Evolutionary conservation across 1,284 basidiomycete genomes (phyloP), one percentile per base, ranked within the genome.

Genomic region (Ustilago trichophora): DNA sequence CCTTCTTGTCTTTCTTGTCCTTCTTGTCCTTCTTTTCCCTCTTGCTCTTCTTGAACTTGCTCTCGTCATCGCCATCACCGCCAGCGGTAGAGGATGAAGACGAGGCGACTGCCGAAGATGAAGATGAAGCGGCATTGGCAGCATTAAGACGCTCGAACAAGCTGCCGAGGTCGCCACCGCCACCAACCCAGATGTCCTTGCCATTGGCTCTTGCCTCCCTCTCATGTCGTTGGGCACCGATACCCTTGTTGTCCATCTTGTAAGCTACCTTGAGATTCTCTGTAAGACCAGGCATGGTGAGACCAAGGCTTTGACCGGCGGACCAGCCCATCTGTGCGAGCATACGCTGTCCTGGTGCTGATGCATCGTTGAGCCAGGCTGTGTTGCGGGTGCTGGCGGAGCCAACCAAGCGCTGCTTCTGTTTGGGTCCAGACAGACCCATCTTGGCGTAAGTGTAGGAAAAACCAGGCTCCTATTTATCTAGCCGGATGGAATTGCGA

Each of bases 181-280:
- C 79, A 13, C 76, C 76, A 10, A 73, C 64, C 79, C 76, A 79
- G 35, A 70, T 70, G 43, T 76, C 76, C 36, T 70, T 72, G 46
- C 71, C 71, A 16, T 66, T 62, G 24, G 63, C 64, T 24, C 73
- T 65, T 2, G 76, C 76, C 45, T 81, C 79, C 42, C 68, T 58
- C 51, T 81, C 77, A 40, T 74, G 68, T 33, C 79, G 60, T 18
- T 69, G 60, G 9, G 75, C 75, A 32, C 79, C 79, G 32, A 81
- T 78, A 13, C 79, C 79, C 50, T 78, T 80, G 54, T 78, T 81
- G 63, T 81, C 79, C 46, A 81, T 62, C 51, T 81, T 81, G 58
- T 76, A 71, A 5, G 74, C 60, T 11, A 76, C 73, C 32, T 75
- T 59, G 38, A 81, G 66, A 36, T 77, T 73, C 34, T 66, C 69